A percentile compares a stretch with the other conserved stretches of the same genome.
Evolutionary conservation across 108 stramenopile genomes (phyloP).

Genomic region (Aurantiochytrium sp.): DNA sequence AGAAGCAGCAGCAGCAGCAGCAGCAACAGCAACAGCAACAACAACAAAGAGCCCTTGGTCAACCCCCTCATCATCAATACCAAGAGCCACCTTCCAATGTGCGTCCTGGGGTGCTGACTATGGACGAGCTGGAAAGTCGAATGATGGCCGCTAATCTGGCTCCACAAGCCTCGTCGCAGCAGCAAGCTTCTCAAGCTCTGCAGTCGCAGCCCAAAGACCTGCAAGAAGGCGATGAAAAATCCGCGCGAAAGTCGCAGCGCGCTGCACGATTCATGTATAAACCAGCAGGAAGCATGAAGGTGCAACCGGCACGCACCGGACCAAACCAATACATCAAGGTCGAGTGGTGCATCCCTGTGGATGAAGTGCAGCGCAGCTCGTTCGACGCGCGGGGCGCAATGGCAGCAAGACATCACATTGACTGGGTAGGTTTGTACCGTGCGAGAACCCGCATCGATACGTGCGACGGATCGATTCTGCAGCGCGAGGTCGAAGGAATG

Average conservation of each 20-base stretch:
- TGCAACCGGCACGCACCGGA: background rate
- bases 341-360: background rate
- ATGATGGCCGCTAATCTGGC: background rate
- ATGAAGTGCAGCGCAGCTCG: background rate
- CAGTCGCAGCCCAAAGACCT: no score
- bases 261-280: background rate
- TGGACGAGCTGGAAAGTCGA: background rate
- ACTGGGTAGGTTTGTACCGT: background rate
- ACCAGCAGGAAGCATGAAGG: background rate
- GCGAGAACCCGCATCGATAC: slow-evolving; percentile 1
- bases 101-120: background rate
- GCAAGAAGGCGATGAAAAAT: background rate
- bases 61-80: no score
- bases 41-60: no score
- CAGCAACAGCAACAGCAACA: no score
- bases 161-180: background rate
- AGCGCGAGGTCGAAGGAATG: background rate
- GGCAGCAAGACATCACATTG: background rate
- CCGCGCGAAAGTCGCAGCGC: background rate
- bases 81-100: background rate
- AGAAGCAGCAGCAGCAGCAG: no score
- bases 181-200: background rate
- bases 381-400: background rate
- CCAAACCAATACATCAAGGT: background rate
- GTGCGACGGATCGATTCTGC: background rate